Evolutionary conservation across 257 asterid species (phyloP).

Genomic region (Solanum arcanum): DNA sequence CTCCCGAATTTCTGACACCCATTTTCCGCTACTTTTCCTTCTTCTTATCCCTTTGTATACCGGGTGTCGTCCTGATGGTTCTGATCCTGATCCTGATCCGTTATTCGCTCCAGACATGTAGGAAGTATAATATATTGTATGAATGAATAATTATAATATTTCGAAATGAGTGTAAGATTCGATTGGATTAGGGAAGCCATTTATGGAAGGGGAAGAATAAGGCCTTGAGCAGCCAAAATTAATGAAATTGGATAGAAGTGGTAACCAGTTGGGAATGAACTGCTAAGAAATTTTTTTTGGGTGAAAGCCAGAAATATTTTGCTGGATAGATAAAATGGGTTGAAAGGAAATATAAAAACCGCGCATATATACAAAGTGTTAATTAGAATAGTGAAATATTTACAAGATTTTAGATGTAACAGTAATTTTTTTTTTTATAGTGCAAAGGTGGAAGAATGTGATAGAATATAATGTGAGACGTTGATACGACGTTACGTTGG

Average conservation of each 20-base stretch:
- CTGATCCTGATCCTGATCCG: background rate
- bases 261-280: slow-evolving; percentile 35
- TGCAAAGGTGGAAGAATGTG: background rate
- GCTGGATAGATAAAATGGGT: slow-evolving; percentile 44
- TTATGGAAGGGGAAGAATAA: slow-evolving; percentile 13
- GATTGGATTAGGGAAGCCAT: slow-evolving; percentile 29
- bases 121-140: background rate
- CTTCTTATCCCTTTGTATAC: slow-evolving; percentile 48
- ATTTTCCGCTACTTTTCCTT: slow-evolving; percentile 39
- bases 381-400: background rate
- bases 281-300: slow-evolving; percentile 17
- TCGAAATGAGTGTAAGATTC: slow-evolving; percentile 22
- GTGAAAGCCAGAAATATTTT: slow-evolving; percentile 35
- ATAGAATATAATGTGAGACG: background rate
- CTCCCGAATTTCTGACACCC: slow-evolving; percentile 68
- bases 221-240: slow-evolving; percentile 24
- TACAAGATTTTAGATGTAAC: background rate
- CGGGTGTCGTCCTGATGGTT: slow-evolving; percentile 20
- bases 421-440: background rate
- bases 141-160: background rate
- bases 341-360: slow-evolving; percentile 17
- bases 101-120: background rate
- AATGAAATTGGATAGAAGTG: slow-evolving; percentile 14
- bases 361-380: background rate
- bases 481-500: background rate